A percentile compares a stretch with the other conserved stretches of the same genome.
Conservation (phyloP, 1,139 yeast genomes). For the Candida smagusa region DNA sequence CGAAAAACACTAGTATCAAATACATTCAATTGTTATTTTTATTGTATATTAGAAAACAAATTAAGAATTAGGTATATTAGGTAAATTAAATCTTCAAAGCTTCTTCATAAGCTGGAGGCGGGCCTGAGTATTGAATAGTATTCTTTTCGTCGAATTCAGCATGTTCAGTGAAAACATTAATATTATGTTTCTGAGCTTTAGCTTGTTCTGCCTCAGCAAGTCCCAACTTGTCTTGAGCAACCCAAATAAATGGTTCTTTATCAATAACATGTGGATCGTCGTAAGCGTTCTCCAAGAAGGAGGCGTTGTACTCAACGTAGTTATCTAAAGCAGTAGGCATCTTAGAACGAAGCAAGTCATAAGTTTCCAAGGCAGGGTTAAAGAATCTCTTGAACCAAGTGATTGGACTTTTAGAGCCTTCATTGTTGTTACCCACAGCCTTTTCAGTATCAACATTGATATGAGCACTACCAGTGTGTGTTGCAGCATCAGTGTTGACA, state of each 20-base stretch:
- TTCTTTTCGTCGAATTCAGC: conserved; percentile 59
- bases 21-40: too few relatives aligned
- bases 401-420: conserved; percentile 7
- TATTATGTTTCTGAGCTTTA: conserved; percentile 52
- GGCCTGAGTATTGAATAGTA: conserved; percentile 49
- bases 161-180: conserved; percentile 56
- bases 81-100: conserved; percentile 31
- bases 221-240: conserved; percentile 68
- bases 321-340: conserved; percentile 43
- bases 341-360: conserved; percentile 33
- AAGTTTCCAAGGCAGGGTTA: conserved; percentile 38
- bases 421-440: conserved; percentile 10
- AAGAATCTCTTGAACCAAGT: conserved; percentile 39
- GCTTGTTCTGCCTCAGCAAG: conserved; percentile 58
- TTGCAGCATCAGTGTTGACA: conserved; percentile 3
- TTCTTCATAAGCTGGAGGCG: conserved; percentile 59
- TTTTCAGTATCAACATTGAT: conserved; percentile 17
- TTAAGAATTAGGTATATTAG: not conserved
- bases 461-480: not conserved
- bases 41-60: not conserved
- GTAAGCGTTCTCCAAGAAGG: conserved; percentile 52
- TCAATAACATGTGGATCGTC: conserved; percentile 63
- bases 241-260: conserved; percentile 66
- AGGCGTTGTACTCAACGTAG: conserved; percentile 42
- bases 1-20: conserved; percentile 6